Conservation (phyloP, 2,329 filamentous ascomycete species). For the Diplodia seriata region DNA sequence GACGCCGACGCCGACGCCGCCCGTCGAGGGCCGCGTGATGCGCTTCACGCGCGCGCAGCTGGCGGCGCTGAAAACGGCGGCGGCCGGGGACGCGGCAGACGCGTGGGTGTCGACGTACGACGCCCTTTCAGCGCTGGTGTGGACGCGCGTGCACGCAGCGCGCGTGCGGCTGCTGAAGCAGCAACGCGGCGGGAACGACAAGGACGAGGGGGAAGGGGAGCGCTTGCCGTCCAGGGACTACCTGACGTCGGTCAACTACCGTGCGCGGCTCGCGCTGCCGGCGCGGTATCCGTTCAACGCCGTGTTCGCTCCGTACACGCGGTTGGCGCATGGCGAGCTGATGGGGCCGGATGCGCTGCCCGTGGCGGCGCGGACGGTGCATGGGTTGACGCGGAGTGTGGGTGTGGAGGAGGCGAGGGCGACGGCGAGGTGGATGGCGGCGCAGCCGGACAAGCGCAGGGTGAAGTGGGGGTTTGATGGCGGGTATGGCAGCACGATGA, state of each 20-base stretch:
- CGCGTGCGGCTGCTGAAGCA: background rate
- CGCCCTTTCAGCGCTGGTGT: conserved; percentile 15
- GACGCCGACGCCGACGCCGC: background rate
- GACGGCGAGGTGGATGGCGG: conserved; percentile 18
- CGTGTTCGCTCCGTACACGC: background rate
- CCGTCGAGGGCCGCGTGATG: background rate
- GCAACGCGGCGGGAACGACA: too few relatives aligned
- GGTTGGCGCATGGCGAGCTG: background rate
- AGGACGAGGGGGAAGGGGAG: too few relatives aligned
- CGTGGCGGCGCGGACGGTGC: background rate
- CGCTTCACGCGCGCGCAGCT: conserved; percentile 7
- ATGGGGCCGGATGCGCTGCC: background rate
- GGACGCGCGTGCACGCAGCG: conserved; percentile 1
- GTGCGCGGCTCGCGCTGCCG: background rate
- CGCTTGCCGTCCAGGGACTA: background rate
- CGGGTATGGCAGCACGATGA: background rate
- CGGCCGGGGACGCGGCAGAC: background rate
- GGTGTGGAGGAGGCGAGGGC: background rate
- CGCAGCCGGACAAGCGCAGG: conserved; percentile 9
- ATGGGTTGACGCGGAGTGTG: background rate
- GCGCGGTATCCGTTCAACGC: conserved; percentile 1
- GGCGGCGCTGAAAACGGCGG: background rate
- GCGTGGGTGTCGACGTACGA: conserved; percentile 24
- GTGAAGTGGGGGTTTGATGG: background rate
- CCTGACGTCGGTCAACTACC: conserved; percentile 22